These are phyloP conservation scores for Hymenoscyphus repandus DNA, from an alignment of 2,329 filamentous ascomycete species.

Conservation along the genomic window DNA sequence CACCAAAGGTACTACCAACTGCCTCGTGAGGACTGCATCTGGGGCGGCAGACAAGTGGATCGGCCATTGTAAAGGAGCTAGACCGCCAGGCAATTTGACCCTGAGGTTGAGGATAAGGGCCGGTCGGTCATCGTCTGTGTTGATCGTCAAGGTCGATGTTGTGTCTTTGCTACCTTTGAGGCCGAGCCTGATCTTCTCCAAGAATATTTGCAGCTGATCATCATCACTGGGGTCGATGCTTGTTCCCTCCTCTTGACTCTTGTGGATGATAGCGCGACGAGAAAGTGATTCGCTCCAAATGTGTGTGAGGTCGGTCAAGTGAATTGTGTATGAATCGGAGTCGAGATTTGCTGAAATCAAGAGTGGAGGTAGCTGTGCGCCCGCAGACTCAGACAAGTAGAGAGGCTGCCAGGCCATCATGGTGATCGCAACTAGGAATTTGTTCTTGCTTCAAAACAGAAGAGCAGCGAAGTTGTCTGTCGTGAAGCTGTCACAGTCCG, in stretches of 20 bases:
- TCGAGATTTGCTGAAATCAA: constrained; percentile 56
- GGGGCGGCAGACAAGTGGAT: constrained; percentile 45
- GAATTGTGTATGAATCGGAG: constrained; percentile 54
- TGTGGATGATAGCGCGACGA: constrained; percentile 54
- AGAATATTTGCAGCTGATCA: constrained; percentile 65
- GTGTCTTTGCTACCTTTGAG: constrained; percentile 39
- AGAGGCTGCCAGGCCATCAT: constrained; percentile 27
- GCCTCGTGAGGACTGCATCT: constrained; percentile 35
- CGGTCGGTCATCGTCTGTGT: constrained; percentile 33
- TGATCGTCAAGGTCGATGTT: constrained; percentile 41
- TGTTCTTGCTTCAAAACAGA: too few species aligned
- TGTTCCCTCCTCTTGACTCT: constrained; percentile 58
- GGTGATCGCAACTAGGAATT: neutral
- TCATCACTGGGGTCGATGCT: constrained; percentile 66
- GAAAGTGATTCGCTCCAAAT: constrained; percentile 68
- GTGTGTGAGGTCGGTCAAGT: constrained; percentile 66
- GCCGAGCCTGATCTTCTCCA: constrained; percentile 55
- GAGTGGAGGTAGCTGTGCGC: constrained; percentile 48
- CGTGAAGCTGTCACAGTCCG: too few species aligned
- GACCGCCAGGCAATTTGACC: constrained; percentile 55
- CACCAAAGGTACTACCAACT: constrained; percentile 45
- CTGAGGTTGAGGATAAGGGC: constrained; percentile 43
- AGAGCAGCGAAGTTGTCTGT: too few species aligned
- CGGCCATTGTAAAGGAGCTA: constrained; percentile 61
- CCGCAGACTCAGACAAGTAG: constrained; percentile 12